Evolutionary conservation across 1,284 basidiomycete species (phyloP), one percentile per base, ranked within the genome.

Genomic region (Heimioporus punctisporus): DNA sequence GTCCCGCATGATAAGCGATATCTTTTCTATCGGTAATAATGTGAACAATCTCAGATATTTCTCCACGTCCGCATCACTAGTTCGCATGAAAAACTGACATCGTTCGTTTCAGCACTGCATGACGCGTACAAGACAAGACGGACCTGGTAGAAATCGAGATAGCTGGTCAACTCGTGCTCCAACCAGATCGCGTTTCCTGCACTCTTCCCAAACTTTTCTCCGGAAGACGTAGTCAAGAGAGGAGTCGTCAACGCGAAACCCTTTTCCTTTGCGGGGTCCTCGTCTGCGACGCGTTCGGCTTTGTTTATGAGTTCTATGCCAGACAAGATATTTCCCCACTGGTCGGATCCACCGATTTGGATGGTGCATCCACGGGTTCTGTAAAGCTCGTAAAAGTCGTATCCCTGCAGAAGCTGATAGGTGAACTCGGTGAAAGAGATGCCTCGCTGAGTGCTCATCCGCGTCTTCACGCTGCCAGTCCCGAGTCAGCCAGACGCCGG

Each of bases 391-490:
- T 88, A 83, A 73, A 98, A 99, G 73, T 99, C 97, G 72, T 95
- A 93, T 3, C 95, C 97, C 75, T 99, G 97, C 14, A 99, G 80
- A 25, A 99, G 86, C 69, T 99, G 97, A 71, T 99, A 99, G 6
- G 90, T 88, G 74, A 99, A 98, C 70, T 99, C 97, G 21, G 96
- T 95, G 76, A 97, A 99, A 14, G 95, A 97, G 60, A 99, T 89
- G 27, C 97, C 90, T 60, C 86, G 82, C 56, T 87, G 83, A 1
- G 89, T 86, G 7, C 81, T 79, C 48, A 98, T 80, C 28, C 96
- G 89, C n/a, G 84, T 83, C 61, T 89, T 90, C 27, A 98, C 95
- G 60, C 95, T 97, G 63, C 26, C n/a, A 44, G 59, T 30, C 8
- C 37, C 37, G 27, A 11, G 45, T 60, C 45, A 61, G 49, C 45